A percentile compares a stretch with the other conserved stretches of the same genome.
These are phyloP conservation scores for Aspergillus diversus DNA, from an alignment of 495 filamentous ascomycete species.

Conservation along the genomic window DNA sequence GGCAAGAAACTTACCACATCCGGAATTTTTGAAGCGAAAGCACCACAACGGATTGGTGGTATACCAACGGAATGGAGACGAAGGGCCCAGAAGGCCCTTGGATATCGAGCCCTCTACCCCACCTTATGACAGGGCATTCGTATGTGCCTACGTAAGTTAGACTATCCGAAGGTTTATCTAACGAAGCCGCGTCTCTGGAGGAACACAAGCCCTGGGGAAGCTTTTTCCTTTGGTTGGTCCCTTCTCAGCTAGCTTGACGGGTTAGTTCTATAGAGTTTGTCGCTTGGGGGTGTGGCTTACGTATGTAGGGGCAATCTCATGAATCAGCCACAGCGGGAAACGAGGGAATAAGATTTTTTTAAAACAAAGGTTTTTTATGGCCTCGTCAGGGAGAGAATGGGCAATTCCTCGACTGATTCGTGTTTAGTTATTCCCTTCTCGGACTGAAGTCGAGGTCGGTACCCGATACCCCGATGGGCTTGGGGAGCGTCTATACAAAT, in stretches of 20 bases:
- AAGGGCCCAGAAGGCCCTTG: neutral
- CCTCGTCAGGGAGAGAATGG: neutral
- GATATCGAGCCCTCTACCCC: constrained; percentile 20
- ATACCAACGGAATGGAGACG: neutral
- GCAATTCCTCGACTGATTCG: neutral
- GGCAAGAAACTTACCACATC: neutral
- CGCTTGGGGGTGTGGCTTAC: constrained; percentile 18
- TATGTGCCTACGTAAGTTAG: constrained; percentile 31
- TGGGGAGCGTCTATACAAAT: constrained; percentile 4
- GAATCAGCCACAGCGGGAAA: constrained; percentile 13
- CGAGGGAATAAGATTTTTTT: neutral
- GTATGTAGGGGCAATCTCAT: constrained; percentile 11
- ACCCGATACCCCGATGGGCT: neutral
- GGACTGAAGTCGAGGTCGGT: constrained; percentile 1
- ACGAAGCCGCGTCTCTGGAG: constrained; percentile 10
- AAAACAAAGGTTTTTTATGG: too few species aligned
- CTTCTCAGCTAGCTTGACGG: constrained; percentile 2
- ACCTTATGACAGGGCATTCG: constrained; percentile 26
- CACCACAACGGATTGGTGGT: neutral
- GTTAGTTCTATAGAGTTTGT: constrained; percentile 11
- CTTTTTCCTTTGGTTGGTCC: constrained; percentile 14
- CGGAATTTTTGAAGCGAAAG: neutral
- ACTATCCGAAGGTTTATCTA: constrained; percentile 11
- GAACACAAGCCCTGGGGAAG: constrained; percentile 14
- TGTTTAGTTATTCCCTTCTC: neutral